Percentiles rank a stretch among this genome's conserved stretches.
Evolutionary conservation across 352 stramenopile genomes (phyloP).

Genomic region (Globisporangium paroecandrum): DNA sequence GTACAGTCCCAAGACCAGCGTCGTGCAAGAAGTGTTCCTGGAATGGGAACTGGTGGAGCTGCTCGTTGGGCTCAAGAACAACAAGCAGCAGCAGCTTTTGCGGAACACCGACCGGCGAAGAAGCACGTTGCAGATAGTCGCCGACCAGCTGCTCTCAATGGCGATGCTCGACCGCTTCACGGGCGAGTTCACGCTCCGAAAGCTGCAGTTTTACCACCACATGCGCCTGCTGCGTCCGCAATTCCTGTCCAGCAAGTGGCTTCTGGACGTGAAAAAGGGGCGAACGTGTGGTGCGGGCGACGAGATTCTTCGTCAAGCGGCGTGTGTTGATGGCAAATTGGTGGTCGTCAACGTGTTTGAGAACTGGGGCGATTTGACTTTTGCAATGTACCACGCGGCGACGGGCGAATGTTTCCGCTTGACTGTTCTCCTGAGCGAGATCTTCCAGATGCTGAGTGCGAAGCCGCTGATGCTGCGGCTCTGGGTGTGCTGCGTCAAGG

Average conservation of each 20-base stretch:
- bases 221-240: conserved; percentile 46
- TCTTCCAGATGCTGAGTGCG: conserved; percentile 30
- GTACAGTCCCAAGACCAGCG: conserved; percentile 43
- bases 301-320: conserved; percentile 60
- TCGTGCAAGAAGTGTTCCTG: conserved; percentile 55
- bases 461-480: conserved; percentile 53
- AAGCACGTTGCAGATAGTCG: conserved; percentile 24
- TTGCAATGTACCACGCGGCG: conserved; percentile 50
- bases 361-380: conserved; percentile 73
- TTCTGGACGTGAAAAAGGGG: conserved; percentile 46
- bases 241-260: conserved; percentile 58
- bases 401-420: conserved; percentile 33
- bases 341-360: conserved; percentile 63
- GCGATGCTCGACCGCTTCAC: conserved; percentile 76
- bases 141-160: conserved; percentile 45
- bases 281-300: conserved; percentile 69
- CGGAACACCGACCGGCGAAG: not conserved
- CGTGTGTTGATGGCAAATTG: conserved; percentile 38
- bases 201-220: conserved; percentile 69
- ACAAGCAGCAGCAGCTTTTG: not conserved
- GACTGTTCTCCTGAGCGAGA: conserved; percentile 26
- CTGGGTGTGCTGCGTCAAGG: conserved; percentile 68
- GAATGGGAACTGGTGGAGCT: conserved; percentile 65
- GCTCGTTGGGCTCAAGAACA: conserved; percentile 26
- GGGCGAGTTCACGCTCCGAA: conserved; percentile 56